phyloP scores from a whole-genome alignment of 164 flowering plant genomes.

The Cinnamomum micranthum region DNA sequence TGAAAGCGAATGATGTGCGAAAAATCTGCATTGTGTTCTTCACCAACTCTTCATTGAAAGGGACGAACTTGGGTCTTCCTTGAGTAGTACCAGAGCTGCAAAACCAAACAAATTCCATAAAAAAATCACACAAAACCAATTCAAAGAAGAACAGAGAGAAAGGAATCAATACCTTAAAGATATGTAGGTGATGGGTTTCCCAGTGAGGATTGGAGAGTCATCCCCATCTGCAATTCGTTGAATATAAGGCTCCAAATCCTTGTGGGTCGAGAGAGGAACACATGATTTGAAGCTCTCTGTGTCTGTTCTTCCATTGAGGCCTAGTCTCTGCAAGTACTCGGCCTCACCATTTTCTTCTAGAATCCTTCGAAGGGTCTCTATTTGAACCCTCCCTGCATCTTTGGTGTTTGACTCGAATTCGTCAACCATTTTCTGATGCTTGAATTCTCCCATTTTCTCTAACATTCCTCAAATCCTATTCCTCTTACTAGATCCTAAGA shows the following conservation, averaged over 20 bases:
- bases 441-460: slow-evolving; percentile 47
- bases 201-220: slow-evolving; percentile 57
- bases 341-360: slow-evolving; percentile 60
- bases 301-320: slow-evolving; percentile 80
- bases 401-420: slow-evolving; percentile 67
- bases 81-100: slow-evolving; percentile 90
- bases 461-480: slow-evolving; percentile 9
- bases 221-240: slow-evolving; percentile 73
- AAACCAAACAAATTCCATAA: slow-evolving; percentile 1
- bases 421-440: slow-evolving; percentile 46
- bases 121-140: not conserved
- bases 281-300: slow-evolving; percentile 56
- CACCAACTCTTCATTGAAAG: slow-evolving; percentile 71
- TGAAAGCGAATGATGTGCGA: slow-evolving; percentile 73
- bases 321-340: slow-evolving; percentile 59
- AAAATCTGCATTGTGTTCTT: slow-evolving; percentile 64
- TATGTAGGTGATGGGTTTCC: slow-evolving; percentile 57
- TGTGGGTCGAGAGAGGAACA: slow-evolving; percentile 66
- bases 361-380: slow-evolving; percentile 62
- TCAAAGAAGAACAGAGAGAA: not conserved
- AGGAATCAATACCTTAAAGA: slow-evolving; percentile 53
- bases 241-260: slow-evolving; percentile 72
- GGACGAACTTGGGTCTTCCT: slow-evolving; percentile 77
- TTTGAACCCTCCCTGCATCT: slow-evolving; percentile 64
- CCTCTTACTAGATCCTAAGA: too few species aligned